Base-by-base conservation (phyloP, 1,139 yeast genomes). In the Sugiyamaella castrensis region DNA sequence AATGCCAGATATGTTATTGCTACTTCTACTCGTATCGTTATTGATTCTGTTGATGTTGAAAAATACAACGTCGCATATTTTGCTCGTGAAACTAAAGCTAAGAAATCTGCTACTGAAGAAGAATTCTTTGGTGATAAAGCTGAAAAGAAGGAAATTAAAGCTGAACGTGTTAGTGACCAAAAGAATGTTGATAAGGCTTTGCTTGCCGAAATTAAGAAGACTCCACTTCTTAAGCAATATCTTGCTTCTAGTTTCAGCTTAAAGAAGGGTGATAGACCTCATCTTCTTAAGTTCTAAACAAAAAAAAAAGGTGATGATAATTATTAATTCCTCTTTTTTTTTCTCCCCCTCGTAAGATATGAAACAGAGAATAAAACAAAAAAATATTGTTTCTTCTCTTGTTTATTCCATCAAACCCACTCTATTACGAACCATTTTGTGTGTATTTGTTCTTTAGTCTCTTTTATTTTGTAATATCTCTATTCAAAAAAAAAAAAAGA, bases 241-340 rank as follows among this genome's bases (percentile, higher is more conserved):
- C 85, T 92, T 76, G 86, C 96, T 67, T 77, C 97, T 70, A 80
- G 96, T 66, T 92, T 92, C 92, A 85, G 96, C 68, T 85, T 94
- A 78, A 91, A 89, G 88, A 84, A 81, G 79, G 98, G 98, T 77
- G 98, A 92, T 83, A 89, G 81, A 78, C 99, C 98, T 71, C 98
- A 92, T 79, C 86, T 87, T 76, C 89, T 92, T 85, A 88, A 87
- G 82, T 92, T 92, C 77, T 92, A 88, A 85, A 46, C 40, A 37
- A 38, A 29, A 34, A 8, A 35, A 7, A 31, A 31, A 31, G 15
- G 5, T 31, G 6, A 32, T 13, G 9, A 13, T 27, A n/a, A n/a
- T n/a, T n/a, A n/a, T n/a, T n/a, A n/a, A 9, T 24, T 24, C 32
- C 33, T 8, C 44, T 13, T 40, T 11, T 12, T n/a, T 12, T 19